A percentile compares a stretch with the other conserved stretches of the same genome.
Conservation (phyloP, 345 rosid genomes). For the Eucalyptus victrix region DNA sequence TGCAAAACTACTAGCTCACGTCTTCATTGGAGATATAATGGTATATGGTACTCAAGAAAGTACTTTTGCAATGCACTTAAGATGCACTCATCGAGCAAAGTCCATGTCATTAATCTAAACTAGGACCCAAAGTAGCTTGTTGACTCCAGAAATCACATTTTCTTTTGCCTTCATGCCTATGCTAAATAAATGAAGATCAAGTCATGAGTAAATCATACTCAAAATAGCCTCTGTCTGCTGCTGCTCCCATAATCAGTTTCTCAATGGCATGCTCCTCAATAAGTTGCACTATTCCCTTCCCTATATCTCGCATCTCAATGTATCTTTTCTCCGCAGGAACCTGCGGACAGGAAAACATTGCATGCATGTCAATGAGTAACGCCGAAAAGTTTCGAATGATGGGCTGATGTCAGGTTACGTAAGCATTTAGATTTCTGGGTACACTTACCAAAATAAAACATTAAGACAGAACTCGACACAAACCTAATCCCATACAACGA, state of each 20-base stretch:
- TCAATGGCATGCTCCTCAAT: constrained; percentile 29
- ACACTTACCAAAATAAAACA: neutral
- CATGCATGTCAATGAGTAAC: neutral
- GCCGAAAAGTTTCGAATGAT: neutral
- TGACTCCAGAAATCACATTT: neutral
- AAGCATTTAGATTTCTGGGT: neutral
- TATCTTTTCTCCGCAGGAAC: neutral
- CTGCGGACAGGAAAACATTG: neutral
- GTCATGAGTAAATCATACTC: constrained; percentile 11
- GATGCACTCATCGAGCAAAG: neutral
- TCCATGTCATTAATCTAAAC: neutral
- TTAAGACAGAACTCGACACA: neutral
- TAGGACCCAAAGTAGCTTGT: neutral
- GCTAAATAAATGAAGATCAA: neutral
- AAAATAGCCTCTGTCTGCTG: constrained; percentile 38
- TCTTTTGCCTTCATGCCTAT: neutral
- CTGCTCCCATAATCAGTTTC: constrained; percentile 80
- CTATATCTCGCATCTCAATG: neutral
- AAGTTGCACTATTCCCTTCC: constrained; percentile 61
- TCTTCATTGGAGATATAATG: neutral
- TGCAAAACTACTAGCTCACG: neutral
- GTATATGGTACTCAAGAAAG: neutral
- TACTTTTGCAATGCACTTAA: neutral
- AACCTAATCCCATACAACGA: neutral
- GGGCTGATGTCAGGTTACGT: neutral